Evolutionary conservation across 164 flowering plant genomes (phyloP).

Genomic region (Vitis riparia): DNA sequence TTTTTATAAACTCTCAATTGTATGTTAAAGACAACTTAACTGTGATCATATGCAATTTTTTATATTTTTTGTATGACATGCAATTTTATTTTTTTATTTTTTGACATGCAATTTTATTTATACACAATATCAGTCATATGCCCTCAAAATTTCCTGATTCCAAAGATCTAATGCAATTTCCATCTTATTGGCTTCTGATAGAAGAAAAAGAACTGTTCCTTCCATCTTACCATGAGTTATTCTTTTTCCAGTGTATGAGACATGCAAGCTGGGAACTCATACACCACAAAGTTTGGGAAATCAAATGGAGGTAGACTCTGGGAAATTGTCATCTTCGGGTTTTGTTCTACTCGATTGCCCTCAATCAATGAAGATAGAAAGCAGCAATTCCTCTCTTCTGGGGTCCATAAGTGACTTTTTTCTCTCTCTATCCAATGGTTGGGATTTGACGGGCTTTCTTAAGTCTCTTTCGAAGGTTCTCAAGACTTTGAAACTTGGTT

Average conservation of each 20-base stretch:
- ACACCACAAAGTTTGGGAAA: slow-evolving; percentile 73
- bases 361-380: slow-evolving; percentile 78
- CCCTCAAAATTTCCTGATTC: neutral
- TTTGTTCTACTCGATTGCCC: slow-evolving; percentile 90
- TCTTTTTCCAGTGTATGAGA: slow-evolving; percentile 74
- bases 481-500: slow-evolving; percentile 63
- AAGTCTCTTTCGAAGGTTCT: slow-evolving; percentile 83
- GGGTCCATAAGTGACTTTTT: slow-evolving; percentile 92
- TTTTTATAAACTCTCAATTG: too few relatives aligned
- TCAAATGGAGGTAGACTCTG: slow-evolving; percentile 68
- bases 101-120: neutral
- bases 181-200: neutral
- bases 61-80: too few relatives aligned
- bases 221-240: slow-evolving; percentile 3
- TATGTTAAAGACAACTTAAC: too few relatives aligned
- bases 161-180: neutral
- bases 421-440: slow-evolving; percentile 81
- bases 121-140: neutral
- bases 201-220: slow-evolving; percentile 1
- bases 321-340: slow-evolving; percentile 71
- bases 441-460: slow-evolving; percentile 83
- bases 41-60: too few relatives aligned
- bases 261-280: slow-evolving; percentile 94
- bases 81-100: too few relatives aligned
- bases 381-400: slow-evolving; percentile 65